phyloP scores from a whole-genome alignment of 106 monocot species.

The Acorus calamus region DNA sequence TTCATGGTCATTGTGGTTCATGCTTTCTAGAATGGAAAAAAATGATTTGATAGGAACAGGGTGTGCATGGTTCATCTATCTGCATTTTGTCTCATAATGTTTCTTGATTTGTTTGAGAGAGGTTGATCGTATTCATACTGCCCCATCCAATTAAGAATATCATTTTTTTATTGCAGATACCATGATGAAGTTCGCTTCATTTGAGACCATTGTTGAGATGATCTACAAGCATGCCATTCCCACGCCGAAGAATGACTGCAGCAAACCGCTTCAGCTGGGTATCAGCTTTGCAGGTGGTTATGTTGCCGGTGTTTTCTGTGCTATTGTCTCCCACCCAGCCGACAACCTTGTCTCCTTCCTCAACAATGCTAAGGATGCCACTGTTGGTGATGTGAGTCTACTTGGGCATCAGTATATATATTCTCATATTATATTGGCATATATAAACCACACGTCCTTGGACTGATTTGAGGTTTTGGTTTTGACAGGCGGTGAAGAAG shows the following conservation, averaged over 20 bases:
- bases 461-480: not conserved
- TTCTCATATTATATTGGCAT: not conserved
- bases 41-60: too few relatives aligned
- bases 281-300: conserved; percentile 29
- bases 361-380: conserved; percentile 30
- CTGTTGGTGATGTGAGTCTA: conserved; percentile 24
- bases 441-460: not conserved
- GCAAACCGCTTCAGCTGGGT: conserved; percentile 23
- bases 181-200: conserved; percentile 34
- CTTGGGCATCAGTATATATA: not conserved
- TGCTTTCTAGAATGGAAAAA: too few relatives aligned
- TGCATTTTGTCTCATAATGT: too few relatives aligned
- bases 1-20: too few relatives aligned
- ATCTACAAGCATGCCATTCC: conserved; percentile 28
- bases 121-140: too few relatives aligned
- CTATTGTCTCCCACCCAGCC: conserved; percentile 30
- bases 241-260: conserved; percentile 19
- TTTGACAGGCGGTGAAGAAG: conserved; percentile 18
- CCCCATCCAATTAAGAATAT: too few relatives aligned
- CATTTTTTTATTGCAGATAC: conserved; percentile 12
- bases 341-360: conserved; percentile 35
- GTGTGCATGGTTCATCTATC: too few relatives aligned
- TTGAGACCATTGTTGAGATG: conserved; percentile 25
- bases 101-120: too few relatives aligned
- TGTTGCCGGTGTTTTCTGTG: conserved; percentile 29